A percentile compares a stretch with the other conserved stretches of the same genome.
Conservation (phyloP, 345 rosid species). For the Brassica incana region DNA sequence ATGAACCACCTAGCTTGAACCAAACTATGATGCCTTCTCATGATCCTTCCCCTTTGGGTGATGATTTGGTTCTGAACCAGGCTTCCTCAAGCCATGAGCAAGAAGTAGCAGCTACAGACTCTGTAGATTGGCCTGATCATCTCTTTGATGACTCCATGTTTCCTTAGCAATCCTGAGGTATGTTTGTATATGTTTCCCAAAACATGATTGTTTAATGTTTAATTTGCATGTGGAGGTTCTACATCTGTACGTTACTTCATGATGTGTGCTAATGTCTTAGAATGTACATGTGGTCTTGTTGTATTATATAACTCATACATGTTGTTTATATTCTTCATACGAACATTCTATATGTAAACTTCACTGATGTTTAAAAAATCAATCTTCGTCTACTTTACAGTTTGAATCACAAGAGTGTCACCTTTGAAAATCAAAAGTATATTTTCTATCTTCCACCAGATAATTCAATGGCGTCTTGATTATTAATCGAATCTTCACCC, state of each 20-base stretch:
- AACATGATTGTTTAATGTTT: slow-evolving; percentile 10
- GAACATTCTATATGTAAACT: slow-evolving; percentile 20
- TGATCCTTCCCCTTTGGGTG: slow-evolving; percentile 20
- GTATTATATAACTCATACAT: slow-evolving; percentile 13
- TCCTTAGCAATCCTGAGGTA: slow-evolving; percentile 32
- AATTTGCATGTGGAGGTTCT: slow-evolving; percentile 15
- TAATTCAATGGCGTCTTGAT: slow-evolving; percentile 86
- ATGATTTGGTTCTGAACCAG: slow-evolving; percentile 17
- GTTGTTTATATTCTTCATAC: slow-evolving; percentile 18
- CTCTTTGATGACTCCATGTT: slow-evolving; percentile 38
- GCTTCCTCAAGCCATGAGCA: slow-evolving; percentile 37
- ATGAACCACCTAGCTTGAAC: slow-evolving; percentile 30
- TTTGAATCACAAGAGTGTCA: slow-evolving; percentile 2
- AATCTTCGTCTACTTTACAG: slow-evolving; percentile 16
- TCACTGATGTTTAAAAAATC: not conserved
- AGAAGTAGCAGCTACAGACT: slow-evolving; percentile 19
- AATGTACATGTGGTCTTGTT: slow-evolving; percentile 8
- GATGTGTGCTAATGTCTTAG: slow-evolving; percentile 21
- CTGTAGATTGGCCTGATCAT: slow-evolving; percentile 34
- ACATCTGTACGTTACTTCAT: slow-evolving; percentile 3
- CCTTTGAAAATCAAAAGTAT: not conserved
- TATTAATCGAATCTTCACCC: slow-evolving; percentile 83
- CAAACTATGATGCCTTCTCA: slow-evolving; percentile 28
- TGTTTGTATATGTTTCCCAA: slow-evolving; percentile 7
- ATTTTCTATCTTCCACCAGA: slow-evolving; percentile 81